A percentile compares a stretch with the other conserved stretches of the same genome.
phyloP scores from a whole-genome alignment of 352 stramenopile species.

The Pythium rishiriense region DNA sequence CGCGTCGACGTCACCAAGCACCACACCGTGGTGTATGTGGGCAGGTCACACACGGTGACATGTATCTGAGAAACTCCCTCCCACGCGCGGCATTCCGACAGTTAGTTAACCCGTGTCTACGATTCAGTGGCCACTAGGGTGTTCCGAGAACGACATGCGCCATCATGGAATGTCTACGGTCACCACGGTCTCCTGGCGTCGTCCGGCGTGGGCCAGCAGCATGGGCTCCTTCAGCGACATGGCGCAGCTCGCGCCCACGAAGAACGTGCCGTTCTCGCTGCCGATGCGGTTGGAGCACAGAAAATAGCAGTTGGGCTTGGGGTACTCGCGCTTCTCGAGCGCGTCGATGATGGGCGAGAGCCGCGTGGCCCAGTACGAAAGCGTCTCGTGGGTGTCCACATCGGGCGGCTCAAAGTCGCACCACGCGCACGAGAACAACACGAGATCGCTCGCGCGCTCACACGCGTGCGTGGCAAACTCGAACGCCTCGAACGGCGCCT shows the following conservation, averaged over 20 bases:
- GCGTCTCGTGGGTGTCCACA: slow-evolving; percentile 41
- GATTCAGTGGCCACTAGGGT: background rate
- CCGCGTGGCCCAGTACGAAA: slow-evolving; percentile 76
- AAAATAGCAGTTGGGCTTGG: slow-evolving; percentile 65
- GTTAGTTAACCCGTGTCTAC: no score
- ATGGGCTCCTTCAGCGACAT: slow-evolving; percentile 60
- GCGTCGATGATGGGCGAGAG: slow-evolving; percentile 57
- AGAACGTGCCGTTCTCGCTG: slow-evolving; percentile 75
- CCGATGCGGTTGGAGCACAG: slow-evolving; percentile 80
- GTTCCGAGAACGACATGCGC: no score
- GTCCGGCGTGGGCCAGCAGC: slow-evolving; percentile 48
- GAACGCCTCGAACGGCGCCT: slow-evolving; percentile 57
- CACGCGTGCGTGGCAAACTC: slow-evolving; percentile 70
- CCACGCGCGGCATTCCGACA: background rate
- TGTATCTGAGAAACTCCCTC: background rate
- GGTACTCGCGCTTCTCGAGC: slow-evolving; percentile 35
- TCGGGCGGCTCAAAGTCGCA: slow-evolving; percentile 71
- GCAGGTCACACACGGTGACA: no score
- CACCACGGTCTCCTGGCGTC: slow-evolving; percentile 59
- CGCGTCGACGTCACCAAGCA: slow-evolving; percentile 14
- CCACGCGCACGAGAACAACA: slow-evolving; percentile 85
- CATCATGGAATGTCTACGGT: slow-evolving; percentile 49
- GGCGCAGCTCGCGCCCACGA: slow-evolving; percentile 77
- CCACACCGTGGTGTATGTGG: background rate
- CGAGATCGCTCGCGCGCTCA: slow-evolving; percentile 54